phyloP scores from a whole-genome alignment of 306 rosid genomes.

The Castanea mollissima region DNA sequence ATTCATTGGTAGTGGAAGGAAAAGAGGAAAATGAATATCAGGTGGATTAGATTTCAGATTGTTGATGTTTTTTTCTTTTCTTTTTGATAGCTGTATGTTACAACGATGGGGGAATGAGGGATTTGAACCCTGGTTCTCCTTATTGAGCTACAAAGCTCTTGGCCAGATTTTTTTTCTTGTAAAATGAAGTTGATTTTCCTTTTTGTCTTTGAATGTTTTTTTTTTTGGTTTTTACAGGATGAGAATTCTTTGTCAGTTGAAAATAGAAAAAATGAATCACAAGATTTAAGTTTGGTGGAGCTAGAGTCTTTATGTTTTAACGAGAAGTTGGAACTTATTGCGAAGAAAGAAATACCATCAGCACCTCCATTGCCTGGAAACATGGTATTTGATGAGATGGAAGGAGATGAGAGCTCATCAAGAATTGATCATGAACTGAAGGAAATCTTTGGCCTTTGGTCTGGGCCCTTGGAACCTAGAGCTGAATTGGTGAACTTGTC shows the following conservation, averaged over 20 bases:
- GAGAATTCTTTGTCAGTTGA: slow-evolving; percentile 27
- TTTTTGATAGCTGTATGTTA: not conserved
- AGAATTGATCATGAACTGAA: slow-evolving; percentile 14
- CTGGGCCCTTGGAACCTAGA: slow-evolving; percentile 27
- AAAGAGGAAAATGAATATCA: not conserved
- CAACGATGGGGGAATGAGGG: too few relatives aligned
- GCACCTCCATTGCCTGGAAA: slow-evolving; percentile 36
- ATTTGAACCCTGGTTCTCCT: too few relatives aligned
- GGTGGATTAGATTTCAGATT: not conserved
- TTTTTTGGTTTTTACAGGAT: slow-evolving; percentile 28
- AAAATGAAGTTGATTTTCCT: not conserved
- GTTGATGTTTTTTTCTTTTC: not conserved
- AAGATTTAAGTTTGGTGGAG: slow-evolving; percentile 32
- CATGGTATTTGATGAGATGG: slow-evolving; percentile 15
- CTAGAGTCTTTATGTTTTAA: slow-evolving; percentile 23
- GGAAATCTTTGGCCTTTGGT: not conserved
- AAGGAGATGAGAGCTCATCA: slow-evolving; percentile 27
- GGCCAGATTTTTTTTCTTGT: not conserved
- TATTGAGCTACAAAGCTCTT: too few relatives aligned
- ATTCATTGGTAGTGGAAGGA: slow-evolving; percentile 3
- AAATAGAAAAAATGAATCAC: slow-evolving; percentile 30
- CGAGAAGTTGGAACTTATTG: slow-evolving; percentile 29
- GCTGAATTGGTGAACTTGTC: slow-evolving; percentile 7
- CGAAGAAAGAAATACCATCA: slow-evolving; percentile 31
- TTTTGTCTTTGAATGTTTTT: slow-evolving; percentile 8